Evolutionary conservation across 2,329 filamentous ascomycete species (phyloP).

Genomic region (Colletotrichum phormii): DNA sequence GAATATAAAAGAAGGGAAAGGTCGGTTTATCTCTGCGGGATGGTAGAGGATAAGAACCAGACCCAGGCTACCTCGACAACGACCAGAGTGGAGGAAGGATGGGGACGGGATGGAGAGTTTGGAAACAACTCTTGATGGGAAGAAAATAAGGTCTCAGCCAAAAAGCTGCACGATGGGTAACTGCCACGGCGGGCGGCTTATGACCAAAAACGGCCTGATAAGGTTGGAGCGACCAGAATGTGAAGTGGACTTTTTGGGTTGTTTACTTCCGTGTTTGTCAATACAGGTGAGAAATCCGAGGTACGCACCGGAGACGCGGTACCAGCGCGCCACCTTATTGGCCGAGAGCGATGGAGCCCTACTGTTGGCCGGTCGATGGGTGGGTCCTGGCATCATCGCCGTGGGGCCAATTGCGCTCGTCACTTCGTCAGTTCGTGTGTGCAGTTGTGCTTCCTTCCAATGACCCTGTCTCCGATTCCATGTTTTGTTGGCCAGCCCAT

Average conservation of each 20-base stretch:
- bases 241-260: conserved; percentile 30
- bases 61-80: conserved; percentile 34
- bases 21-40: conserved; percentile 25
- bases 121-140: conserved; percentile 25
- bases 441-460: not conserved
- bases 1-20: conserved; percentile 25
- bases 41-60: conserved; percentile 3
- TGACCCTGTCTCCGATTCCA: conserved; percentile 3
- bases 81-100: conserved; percentile 13
- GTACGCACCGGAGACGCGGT: conserved; percentile 30
- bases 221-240: conserved; percentile 31
- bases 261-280: conserved; percentile 29
- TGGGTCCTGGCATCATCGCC: conserved; percentile 8
- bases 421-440: not conserved
- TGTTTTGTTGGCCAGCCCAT: conserved; percentile 21
- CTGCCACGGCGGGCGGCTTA: conserved; percentile 28
- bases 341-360: not conserved
- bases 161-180: conserved; percentile 27
- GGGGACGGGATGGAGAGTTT: conserved; percentile 11
- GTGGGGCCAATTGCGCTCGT: not conserved
- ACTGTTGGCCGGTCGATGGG: conserved; percentile 29
- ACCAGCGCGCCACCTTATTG: conserved; percentile 23
- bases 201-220: conserved; percentile 33
- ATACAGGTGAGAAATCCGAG: conserved; percentile 9
- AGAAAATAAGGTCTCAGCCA: conserved; percentile 23